Evolutionary conservation across 768 basidiomycete species (phyloP).

Genomic region (Paxillus ammoniavirescens): DNA sequence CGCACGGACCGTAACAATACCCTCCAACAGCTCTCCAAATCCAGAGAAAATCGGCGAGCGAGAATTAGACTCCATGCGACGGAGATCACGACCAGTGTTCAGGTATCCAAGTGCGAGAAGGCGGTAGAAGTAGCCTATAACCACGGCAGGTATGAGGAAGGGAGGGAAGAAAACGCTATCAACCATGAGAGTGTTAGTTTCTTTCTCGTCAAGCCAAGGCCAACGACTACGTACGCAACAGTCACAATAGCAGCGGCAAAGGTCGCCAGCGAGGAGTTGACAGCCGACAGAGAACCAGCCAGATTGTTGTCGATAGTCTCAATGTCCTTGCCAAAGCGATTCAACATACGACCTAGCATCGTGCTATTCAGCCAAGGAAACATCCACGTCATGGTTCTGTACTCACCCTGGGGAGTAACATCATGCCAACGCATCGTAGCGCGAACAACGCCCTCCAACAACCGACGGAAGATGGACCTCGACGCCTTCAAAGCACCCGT

Average conservation of each 20-base stretch:
- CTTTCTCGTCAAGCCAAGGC: conserved; percentile 16
- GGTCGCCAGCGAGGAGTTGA: conserved; percentile 70
- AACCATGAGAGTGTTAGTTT: neutral
- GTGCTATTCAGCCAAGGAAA: neutral
- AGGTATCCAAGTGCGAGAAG: conserved; percentile 69
- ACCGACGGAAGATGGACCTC: conserved; percentile 40
- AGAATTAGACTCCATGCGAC: conserved; percentile 89
- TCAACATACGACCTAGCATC: conserved; percentile 70
- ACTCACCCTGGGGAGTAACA: conserved; percentile 71
- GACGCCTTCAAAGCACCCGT: conserved; percentile 46
- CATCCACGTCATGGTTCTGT: neutral
- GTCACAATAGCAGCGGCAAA: conserved; percentile 77
- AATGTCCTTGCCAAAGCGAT: conserved; percentile 84
- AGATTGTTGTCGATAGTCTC: conserved; percentile 83
- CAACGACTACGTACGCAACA: conserved; percentile 49
- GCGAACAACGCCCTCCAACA: conserved; percentile 68
- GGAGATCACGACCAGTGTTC: conserved; percentile 78
- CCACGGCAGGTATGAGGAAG: conserved; percentile 74
- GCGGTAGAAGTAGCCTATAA: conserved; percentile 76
- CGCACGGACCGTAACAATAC: conserved; percentile 90
- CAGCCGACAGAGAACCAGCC: conserved; percentile 65
- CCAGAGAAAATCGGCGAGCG: conserved; percentile 83
- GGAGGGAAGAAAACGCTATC: conserved; percentile 69
- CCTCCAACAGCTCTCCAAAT: conserved; percentile 80
- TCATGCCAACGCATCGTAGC: conserved; percentile 88